These are phyloP conservation scores for Tetramitus jugosus DNA, from an alignment of 208 protist genomes.

Conservation along the genomic window DNA sequence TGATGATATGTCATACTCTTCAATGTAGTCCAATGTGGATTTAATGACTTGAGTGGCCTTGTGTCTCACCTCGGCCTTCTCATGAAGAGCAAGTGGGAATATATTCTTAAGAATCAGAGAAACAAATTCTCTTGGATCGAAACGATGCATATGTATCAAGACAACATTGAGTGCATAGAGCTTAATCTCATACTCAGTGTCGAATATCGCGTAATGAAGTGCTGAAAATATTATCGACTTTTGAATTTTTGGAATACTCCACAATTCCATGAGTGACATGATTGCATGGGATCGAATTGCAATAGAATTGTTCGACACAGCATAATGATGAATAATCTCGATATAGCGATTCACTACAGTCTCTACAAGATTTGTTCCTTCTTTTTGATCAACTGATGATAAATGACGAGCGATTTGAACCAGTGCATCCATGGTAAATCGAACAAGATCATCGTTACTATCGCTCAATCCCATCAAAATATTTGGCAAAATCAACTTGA, in stretches of 20 bases:
- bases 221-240: neutral
- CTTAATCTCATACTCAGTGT: constrained; percentile 4
- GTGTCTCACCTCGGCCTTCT: neutral
- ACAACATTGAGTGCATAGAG: neutral
- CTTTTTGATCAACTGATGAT: neutral
- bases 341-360: neutral
- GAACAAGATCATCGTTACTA: neutral
- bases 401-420: neutral
- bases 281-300: neutral
- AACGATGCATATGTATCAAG: neutral
- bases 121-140: constrained; percentile 18
- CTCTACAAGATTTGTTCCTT: neutral
- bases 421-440: constrained; percentile 9
- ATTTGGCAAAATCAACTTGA: neutral
- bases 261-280: neutral
- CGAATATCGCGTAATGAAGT: neutral
- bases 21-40: neutral
- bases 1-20: neutral
- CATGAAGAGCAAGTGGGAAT: neutral
- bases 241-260: neutral
- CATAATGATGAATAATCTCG: neutral
- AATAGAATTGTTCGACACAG: neutral
- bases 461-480: neutral
- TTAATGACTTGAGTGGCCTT: neutral
- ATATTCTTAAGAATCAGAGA: neutral